phyloP scores from a whole-genome alignment of 2,329 filamentous ascomycete genomes.

The Talaromyces sp. region DNA sequence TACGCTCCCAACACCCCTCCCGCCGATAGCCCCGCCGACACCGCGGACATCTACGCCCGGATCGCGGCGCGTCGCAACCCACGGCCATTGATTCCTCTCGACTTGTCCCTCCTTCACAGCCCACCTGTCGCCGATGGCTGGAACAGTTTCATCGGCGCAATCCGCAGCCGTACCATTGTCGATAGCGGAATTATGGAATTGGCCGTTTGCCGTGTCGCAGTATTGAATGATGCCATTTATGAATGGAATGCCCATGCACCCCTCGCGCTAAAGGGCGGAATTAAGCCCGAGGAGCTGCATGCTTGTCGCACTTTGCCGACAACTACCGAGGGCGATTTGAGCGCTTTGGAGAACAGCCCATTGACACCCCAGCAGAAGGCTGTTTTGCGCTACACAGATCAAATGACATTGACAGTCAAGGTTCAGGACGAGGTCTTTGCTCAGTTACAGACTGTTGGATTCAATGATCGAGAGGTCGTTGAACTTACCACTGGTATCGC shows the following conservation, averaged over 20 bases:
- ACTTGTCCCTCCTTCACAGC: slow-evolving; percentile 74
- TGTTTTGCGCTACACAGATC: slow-evolving; percentile 73
- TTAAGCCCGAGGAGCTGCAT: slow-evolving; percentile 50
- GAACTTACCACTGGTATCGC: slow-evolving; percentile 84
- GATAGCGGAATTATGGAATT: slow-evolving; percentile 66
- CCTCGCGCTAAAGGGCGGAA: slow-evolving; percentile 51
- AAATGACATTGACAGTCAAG: slow-evolving; percentile 74
- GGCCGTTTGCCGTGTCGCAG: slow-evolving; percentile 78
- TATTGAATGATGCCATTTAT: slow-evolving; percentile 78
- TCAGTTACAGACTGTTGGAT: slow-evolving; percentile 58
- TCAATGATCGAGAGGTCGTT: slow-evolving; percentile 74
- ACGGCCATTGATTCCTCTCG: slow-evolving; percentile 72
- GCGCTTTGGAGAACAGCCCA: slow-evolving; percentile 35
- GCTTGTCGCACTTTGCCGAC: slow-evolving; percentile 56
- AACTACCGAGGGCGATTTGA: slow-evolving; percentile 35
- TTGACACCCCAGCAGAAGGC: slow-evolving; percentile 67
- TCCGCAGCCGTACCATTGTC: slow-evolving; percentile 55
- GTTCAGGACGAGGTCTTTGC: slow-evolving; percentile 71
- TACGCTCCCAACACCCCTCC: slow-evolving; percentile 28
- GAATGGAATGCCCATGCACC: slow-evolving; percentile 83
- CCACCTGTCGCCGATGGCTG: slow-evolving; percentile 73
- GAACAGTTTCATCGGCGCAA: slow-evolving; percentile 60
- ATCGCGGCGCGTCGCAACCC: slow-evolving; percentile 48
- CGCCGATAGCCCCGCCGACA: slow-evolving; percentile 22
- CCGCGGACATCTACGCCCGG: slow-evolving; percentile 30